Evolutionary conservation across 495 filamentous ascomycete genomes (phyloP).

Genomic region (Xylaria bambusicola): DNA sequence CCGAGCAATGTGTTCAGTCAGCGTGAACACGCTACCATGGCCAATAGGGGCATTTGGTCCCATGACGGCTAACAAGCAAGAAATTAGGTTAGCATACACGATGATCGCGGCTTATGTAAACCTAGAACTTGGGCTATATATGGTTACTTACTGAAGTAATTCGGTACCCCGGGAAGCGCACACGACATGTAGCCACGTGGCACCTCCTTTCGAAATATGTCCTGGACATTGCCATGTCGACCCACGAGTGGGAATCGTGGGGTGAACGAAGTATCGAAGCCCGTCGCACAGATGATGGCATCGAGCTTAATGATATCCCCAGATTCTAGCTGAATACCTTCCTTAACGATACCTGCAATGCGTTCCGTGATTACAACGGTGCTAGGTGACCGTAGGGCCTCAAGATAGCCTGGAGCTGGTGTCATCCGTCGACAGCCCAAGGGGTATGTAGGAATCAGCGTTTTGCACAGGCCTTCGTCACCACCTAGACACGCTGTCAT

Average conservation of each 20-base stretch:
- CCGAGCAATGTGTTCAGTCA: slow-evolving; percentile 48
- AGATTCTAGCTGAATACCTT: slow-evolving; percentile 59
- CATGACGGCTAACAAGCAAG: slow-evolving; percentile 38
- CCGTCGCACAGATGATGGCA: slow-evolving; percentile 70
- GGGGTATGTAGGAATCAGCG: slow-evolving; percentile 65
- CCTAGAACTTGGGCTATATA: too few relatives aligned
- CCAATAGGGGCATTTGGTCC: slow-evolving; percentile 53
- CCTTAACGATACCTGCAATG: slow-evolving; percentile 60
- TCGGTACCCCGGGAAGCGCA: slow-evolving; percentile 47
- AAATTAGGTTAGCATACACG: too few relatives aligned
- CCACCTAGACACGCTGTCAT: slow-evolving; percentile 33
- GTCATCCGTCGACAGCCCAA: slow-evolving; percentile 69
- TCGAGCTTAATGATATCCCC: slow-evolving; percentile 59
- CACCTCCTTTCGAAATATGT: slow-evolving; percentile 36
- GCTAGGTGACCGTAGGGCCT: slow-evolving; percentile 61
- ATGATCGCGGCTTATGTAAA: too few relatives aligned
- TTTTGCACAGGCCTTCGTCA: slow-evolving; percentile 41
- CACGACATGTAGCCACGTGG: slow-evolving; percentile 50
- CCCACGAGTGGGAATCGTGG: slow-evolving; percentile 64
- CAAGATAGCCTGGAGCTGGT: slow-evolving; percentile 68
- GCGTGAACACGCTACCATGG: slow-evolving; percentile 51
- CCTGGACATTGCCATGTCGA: slow-evolving; percentile 51
- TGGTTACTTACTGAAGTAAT: slow-evolving; percentile 48
- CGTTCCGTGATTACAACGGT: slow-evolving; percentile 58
- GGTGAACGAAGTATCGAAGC: slow-evolving; percentile 62